Evolutionary conservation across 2,329 filamentous ascomycete genomes (phyloP).

Genomic region (Nemania sp.): DNA sequence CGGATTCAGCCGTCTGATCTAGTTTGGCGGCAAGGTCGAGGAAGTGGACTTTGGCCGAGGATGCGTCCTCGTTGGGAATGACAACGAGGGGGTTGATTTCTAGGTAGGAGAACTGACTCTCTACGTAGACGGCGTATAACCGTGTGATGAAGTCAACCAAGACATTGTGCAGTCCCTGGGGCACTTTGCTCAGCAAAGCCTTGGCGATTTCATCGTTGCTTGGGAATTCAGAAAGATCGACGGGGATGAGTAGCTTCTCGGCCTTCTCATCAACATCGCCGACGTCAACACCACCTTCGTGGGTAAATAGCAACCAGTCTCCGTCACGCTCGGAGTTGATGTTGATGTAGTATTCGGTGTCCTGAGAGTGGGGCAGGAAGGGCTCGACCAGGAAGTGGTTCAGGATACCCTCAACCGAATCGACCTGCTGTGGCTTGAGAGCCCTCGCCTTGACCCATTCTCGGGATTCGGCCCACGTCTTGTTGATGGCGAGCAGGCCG

Average conservation of each 20-base stretch:
- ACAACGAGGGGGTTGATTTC: constrained; percentile 99
- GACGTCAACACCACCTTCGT: constrained; percentile 99
- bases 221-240: constrained; percentile 91
- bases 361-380: too few relatives aligned
- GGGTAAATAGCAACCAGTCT: constrained; percentile 99
- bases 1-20: constrained; percentile 98
- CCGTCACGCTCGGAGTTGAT: constrained; percentile 41
- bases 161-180: constrained; percentile 94
- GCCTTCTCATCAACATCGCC: constrained; percentile 99
- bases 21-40: constrained; percentile 98
- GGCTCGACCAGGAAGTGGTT: not conserved
- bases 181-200: constrained; percentile 87
- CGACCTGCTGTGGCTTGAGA: too few relatives aligned
- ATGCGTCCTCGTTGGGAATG: constrained; percentile 90
- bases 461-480: too few relatives aligned
- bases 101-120: constrained; percentile 99
- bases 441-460: too few relatives aligned
- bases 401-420: too few relatives aligned
- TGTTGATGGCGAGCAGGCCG: too few relatives aligned
- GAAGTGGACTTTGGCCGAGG: constrained; percentile 95
- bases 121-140: constrained; percentile 97
- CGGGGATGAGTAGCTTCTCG: constrained; percentile 96
- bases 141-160: constrained; percentile 98
- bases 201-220: constrained; percentile 92
- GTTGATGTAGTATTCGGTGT: too few relatives aligned